These are phyloP conservation scores for Hygrophila difformis DNA, from an alignment of 257 asterid genomes.

Conservation along the genomic window DNA sequence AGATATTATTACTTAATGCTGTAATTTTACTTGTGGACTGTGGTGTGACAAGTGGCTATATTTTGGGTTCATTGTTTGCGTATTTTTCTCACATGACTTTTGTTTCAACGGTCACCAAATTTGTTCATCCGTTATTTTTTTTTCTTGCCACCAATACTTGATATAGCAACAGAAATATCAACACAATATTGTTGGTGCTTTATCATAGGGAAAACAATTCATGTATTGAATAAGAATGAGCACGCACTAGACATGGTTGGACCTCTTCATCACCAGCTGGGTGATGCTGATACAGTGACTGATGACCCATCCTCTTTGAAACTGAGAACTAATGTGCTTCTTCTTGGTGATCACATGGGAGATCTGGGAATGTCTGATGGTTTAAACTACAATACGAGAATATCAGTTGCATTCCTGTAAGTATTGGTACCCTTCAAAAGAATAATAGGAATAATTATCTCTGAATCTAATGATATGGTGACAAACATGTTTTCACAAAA, in stretches of 20 bases:
- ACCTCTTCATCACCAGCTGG: constrained; percentile 53
- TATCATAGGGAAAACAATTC: constrained; percentile 81
- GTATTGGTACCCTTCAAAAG: constrained; percentile 20
- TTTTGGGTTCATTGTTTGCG: constrained; percentile 2
- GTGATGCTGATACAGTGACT: constrained; percentile 34
- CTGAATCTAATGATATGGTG: background rate
- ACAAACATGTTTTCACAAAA: background rate
- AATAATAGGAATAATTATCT: background rate
- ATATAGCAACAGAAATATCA: background rate
- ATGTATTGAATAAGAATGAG: constrained; percentile 85
- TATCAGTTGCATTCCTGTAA: constrained; percentile 91
- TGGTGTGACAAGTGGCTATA: background rate
- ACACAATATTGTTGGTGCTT: constrained; percentile 9
- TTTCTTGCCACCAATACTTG: background rate
- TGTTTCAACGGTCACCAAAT: too few relatives aligned
- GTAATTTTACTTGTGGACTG: background rate
- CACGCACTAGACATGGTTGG: constrained; percentile 94
- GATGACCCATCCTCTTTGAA: constrained; percentile 46
- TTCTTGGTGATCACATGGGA: constrained; percentile 90
- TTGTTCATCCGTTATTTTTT: too few relatives aligned
- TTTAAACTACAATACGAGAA: constrained; percentile 61
- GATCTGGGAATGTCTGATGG: constrained; percentile 97
- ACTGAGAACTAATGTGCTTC: constrained; percentile 80
- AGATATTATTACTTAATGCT: constrained; percentile 2
- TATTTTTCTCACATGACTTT: background rate